These are phyloP conservation scores for Neopestalotiopsis rosae DNA, from an alignment of 2,329 filamentous ascomycete species.

Conservation along the genomic window DNA sequence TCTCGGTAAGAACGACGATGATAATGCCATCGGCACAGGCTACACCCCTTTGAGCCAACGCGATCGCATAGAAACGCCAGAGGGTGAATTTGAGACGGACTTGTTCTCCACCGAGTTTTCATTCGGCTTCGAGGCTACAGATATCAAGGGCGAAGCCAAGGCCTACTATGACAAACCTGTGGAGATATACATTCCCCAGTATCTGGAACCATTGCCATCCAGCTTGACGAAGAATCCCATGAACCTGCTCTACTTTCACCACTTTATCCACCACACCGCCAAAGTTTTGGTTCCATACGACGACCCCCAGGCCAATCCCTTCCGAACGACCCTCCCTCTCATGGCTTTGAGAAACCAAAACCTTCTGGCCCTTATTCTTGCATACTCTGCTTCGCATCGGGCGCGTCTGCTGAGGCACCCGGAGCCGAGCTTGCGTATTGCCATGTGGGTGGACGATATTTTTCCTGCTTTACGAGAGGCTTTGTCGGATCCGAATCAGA, in stretches of 20 bases:
- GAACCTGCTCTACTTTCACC: slow-evolving; percentile 73
- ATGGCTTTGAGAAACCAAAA: slow-evolving; percentile 74
- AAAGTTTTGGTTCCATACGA: slow-evolving; percentile 59
- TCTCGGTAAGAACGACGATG: slow-evolving; percentile 73
- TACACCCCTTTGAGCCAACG: slow-evolving; percentile 36
- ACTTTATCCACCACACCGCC: slow-evolving; percentile 81
- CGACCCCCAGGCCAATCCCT: slow-evolving; percentile 57
- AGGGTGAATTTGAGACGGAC: slow-evolving; percentile 41
- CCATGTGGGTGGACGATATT: slow-evolving; percentile 80
- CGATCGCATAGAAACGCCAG: slow-evolving; percentile 30
- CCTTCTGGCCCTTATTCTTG: slow-evolving; percentile 76
- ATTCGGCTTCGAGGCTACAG: slow-evolving; percentile 50
- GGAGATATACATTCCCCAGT: slow-evolving; percentile 58
- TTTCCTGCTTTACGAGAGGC: slow-evolving; percentile 74
- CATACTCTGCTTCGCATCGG: slow-evolving; percentile 82
- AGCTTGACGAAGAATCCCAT: slow-evolving; percentile 74
- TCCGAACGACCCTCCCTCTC: slow-evolving; percentile 54
- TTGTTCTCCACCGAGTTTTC: slow-evolving; percentile 48
- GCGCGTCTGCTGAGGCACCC: slow-evolving; percentile 75
- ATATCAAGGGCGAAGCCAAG: slow-evolving; percentile 60
- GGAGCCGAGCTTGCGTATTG: slow-evolving; percentile 79
- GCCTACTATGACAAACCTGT: slow-evolving; percentile 76
- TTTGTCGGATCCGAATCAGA: slow-evolving; percentile 63
- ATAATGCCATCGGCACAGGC: slow-evolving; percentile 61
- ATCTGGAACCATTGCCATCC: slow-evolving; percentile 52